Conservation (phyloP, 441 rosid genomes). For the Gossypium davidsonii region DNA sequence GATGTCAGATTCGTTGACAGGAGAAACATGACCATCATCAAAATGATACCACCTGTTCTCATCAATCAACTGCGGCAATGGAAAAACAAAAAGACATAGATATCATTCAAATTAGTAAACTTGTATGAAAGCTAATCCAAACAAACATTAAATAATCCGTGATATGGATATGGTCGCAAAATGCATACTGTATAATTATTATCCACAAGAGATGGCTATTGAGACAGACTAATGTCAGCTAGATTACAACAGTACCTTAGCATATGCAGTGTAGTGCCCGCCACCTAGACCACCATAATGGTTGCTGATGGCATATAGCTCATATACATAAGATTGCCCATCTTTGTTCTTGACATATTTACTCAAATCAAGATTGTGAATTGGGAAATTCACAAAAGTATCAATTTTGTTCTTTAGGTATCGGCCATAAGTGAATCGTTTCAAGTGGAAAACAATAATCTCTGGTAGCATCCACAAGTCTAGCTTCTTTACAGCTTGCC, state of each 20-base stretch:
- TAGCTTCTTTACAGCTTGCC: conserved; percentile 66
- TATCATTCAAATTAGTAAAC: background rate
- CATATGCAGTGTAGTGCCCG: conserved; percentile 68
- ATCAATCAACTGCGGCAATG: conserved; percentile 57
- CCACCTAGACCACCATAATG: conserved; percentile 68
- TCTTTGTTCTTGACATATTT: conserved; percentile 47
- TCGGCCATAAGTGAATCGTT: conserved; percentile 62
- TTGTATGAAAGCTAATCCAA: background rate
- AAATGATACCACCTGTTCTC: conserved; percentile 89
- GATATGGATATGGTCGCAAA: background rate
- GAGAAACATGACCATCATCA: conserved; percentile 74
- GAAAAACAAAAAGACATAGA: background rate
- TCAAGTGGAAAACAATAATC: conserved; percentile 59
- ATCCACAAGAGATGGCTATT: background rate
- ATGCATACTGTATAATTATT: background rate
- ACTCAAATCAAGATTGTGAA: conserved; percentile 51
- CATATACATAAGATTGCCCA: conserved; percentile 44
- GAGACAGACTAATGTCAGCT: background rate
- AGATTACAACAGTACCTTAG: conserved; percentile 37
- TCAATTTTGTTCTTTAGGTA: conserved; percentile 56
- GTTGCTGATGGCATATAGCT: conserved; percentile 62
- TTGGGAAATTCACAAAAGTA: conserved; percentile 47
- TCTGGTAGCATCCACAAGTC: conserved; percentile 75
- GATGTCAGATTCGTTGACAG: conserved; percentile 52
- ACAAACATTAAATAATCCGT: background rate